phyloP scores from a whole-genome alignment of 2,329 filamentous ascomycete genomes.

The Hypoxylon rubiginosum region DNA sequence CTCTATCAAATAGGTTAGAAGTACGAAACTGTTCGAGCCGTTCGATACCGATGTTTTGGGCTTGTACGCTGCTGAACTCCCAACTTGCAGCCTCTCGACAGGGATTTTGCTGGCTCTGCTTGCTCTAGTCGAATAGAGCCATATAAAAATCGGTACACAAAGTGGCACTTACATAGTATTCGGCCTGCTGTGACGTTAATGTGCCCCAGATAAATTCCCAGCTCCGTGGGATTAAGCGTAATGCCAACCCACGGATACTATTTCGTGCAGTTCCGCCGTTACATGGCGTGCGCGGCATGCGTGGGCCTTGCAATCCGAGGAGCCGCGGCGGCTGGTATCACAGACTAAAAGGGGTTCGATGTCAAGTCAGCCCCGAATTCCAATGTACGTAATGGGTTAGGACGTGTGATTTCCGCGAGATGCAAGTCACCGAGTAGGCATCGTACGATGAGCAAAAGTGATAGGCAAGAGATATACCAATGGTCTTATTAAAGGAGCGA shows the following conservation, averaged over 20 bases:
- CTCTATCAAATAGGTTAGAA: neutral
- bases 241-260: neutral
- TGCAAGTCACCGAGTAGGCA: neutral
- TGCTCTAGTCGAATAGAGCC: neutral
- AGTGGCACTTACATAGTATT: neutral
- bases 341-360: neutral
- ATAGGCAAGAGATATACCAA: neutral
- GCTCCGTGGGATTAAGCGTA: neutral
- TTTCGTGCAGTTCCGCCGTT: slow-evolving; percentile 2
- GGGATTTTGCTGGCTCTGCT: neutral
- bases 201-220: neutral
- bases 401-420: neutral
- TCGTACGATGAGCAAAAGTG: neutral
- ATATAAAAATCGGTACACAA: neutral
- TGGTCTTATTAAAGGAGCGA: neutral
- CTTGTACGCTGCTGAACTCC: neutral
- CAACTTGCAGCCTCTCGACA: neutral
- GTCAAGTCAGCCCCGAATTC: neutral
- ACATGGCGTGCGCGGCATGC: neutral
- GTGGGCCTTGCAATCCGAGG: neutral
- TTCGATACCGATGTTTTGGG: neutral
- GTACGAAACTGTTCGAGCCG: neutral
- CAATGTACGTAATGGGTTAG: neutral
- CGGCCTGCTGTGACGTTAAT: neutral
- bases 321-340: neutral